Evolutionary conservation across 176 grass and related monocot species (phyloP), one percentile per base, ranked within the genome.

Genomic region (Tillandsia fasciculata): DNA sequence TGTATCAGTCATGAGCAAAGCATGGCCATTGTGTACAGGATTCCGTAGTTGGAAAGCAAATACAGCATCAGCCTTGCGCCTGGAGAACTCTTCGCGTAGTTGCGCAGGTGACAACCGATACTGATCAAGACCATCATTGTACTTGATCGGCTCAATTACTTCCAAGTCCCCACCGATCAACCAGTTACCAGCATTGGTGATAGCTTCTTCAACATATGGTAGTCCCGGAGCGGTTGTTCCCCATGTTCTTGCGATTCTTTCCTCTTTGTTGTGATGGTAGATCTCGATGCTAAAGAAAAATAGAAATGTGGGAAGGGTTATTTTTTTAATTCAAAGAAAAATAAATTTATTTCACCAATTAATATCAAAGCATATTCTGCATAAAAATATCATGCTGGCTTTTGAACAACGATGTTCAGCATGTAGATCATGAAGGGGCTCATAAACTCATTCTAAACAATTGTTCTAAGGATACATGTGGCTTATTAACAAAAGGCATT

Each of bases 1-100:
- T n/a, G 94, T 99, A 28, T 99, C 94, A 1, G 94, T 99, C 94
- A 99, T 99, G 58, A 99, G 86, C 75, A 99, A 66, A 63, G 94
- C 94, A 77, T 99, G 94, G 9, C 94, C 94, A 49, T 99, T 99
- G 76, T 99, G 94, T 64, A 99, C 89, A 47, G 94, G 94, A 65
- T 99, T 99, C 42, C 94, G 94, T 33, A 99, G 94, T 73, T 99
- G 94, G 70, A 99, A 99, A 11, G 94, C 94, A 80, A 99, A 99
- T 76, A 99, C 87, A 3, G 94, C 94, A 74, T 99, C 94, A 24
- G 94, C 94, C 67, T 89, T 89, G 66, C 90, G 94, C 67, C 81
- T 90, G 24, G 80, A 86, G 69, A 99, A 99, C 74, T 93, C 94
- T 77, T 85, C 84, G 63, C 94, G 94, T 29, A 99, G 79, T 69